Conservation (phyloP, 768 basidiomycete genomes). For the Termitomyces sp. region DNA sequence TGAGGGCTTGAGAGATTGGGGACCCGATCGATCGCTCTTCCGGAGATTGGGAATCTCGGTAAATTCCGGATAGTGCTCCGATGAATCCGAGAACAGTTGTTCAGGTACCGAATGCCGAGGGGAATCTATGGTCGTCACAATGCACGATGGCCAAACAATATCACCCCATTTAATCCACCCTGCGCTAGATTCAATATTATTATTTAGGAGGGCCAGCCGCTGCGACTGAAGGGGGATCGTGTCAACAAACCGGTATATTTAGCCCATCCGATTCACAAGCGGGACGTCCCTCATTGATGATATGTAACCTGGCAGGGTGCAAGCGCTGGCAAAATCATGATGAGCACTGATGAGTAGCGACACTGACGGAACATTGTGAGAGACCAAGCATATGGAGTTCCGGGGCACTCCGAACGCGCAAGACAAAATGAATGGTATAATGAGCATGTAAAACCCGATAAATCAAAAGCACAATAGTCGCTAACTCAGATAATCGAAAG, state of each 20-base stretch:
- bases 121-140: neutral
- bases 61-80: slow-evolving; percentile 22
- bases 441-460: slow-evolving; percentile 4
- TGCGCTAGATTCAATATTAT: too few relatives aligned
- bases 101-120: slow-evolving; percentile 15
- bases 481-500: slow-evolving; percentile 44
- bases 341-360: slow-evolving; percentile 13
- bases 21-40: slow-evolving; percentile 24
- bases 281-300: neutral
- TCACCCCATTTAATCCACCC: neutral
- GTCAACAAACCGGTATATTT: neutral
- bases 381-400: slow-evolving; percentile 13
- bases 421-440: slow-evolving; percentile 7
- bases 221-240: neutral
- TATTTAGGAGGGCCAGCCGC: too few relatives aligned
- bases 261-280: neutral
- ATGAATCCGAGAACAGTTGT: slow-evolving; percentile 10
- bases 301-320: neutral
- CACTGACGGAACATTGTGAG: slow-evolving; percentile 18
- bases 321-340: neutral
- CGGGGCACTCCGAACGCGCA: slow-evolving; percentile 8
- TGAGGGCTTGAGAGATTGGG: slow-evolving; percentile 14
- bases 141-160: neutral
- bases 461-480: slow-evolving; percentile 3
- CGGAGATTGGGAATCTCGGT: slow-evolving; percentile 20